These are phyloP conservation scores for Chalaropsis ovoidea DNA, from an alignment of 2,329 filamentous ascomycete genomes.

Conservation along the genomic window DNA sequence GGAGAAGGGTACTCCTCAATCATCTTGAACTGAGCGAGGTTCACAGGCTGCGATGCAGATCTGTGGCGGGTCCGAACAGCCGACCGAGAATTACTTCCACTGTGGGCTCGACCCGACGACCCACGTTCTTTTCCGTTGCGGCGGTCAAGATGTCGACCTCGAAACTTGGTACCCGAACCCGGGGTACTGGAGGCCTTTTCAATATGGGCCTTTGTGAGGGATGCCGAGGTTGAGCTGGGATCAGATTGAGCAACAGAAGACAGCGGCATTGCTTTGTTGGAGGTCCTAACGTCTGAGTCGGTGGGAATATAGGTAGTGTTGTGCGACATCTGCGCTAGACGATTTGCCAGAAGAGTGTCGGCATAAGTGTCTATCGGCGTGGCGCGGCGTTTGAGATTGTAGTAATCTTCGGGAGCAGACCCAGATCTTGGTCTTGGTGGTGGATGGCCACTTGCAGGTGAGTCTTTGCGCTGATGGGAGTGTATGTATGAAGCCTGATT, in stretches of 20 bases:
- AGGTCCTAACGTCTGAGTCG: neutral
- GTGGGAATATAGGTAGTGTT: neutral
- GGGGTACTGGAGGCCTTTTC: neutral
- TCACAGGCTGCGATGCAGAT: slow-evolving; percentile 7
- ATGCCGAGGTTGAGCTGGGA: neutral
- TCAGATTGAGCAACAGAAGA: neutral
- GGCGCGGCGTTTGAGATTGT: neutral
- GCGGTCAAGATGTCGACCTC: slow-evolving; percentile 12
- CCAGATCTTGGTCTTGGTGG: neutral
- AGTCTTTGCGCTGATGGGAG: neutral
- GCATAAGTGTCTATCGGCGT: neutral
- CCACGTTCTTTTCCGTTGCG: neutral
- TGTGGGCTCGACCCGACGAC: neutral
- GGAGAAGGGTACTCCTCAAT: slow-evolving; percentile 24
- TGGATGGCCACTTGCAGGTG: neutral
- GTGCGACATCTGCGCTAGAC: neutral
- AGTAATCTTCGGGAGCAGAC: neutral
- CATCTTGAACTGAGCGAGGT: slow-evolving; percentile 23
- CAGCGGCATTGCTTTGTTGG: neutral
- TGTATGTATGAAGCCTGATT: neutral
- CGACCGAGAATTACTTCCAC: neutral
- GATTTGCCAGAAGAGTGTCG: neutral
- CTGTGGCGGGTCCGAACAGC: neutral
- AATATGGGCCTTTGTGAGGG: neutral
- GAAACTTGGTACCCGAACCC: neutral